Evolutionary conservation across 495 filamentous ascomycete genomes (phyloP).

Genomic region (Cryomyces minteri): DNA sequence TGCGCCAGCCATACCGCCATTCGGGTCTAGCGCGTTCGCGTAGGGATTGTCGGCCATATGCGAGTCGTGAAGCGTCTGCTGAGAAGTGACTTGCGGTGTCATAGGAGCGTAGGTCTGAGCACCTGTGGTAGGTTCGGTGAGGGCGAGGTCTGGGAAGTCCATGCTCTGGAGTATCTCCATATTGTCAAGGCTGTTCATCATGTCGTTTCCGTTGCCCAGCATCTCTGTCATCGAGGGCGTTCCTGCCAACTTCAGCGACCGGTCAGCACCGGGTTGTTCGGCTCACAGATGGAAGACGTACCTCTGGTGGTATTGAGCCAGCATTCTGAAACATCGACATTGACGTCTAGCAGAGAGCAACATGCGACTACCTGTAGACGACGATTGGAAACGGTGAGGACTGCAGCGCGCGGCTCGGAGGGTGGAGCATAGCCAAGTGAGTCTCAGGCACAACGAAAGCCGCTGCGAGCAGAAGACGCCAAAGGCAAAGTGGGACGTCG

Average conservation of each 20-base stretch:
- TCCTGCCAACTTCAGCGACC: background rate
- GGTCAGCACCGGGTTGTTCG: too few species aligned
- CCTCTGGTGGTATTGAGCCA: too few species aligned
- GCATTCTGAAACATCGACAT: too few species aligned
- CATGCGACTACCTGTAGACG: too few species aligned
- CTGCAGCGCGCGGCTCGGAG: too few species aligned
- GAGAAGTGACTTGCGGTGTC: slow-evolving; percentile 3
- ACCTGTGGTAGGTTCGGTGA: background rate
- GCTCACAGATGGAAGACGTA: background rate
- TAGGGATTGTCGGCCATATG: slow-evolving; percentile 10
- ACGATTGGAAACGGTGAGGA: too few species aligned
- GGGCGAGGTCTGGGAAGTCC: background rate
- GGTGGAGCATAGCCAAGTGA: too few species aligned
- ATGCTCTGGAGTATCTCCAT: slow-evolving; percentile 4
- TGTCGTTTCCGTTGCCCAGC: background rate
- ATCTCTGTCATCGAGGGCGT: slow-evolving; percentile 1
- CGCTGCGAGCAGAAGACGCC: too few species aligned
- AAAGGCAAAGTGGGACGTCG: too few species aligned
- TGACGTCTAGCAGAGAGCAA: too few species aligned
- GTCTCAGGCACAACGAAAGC: too few species aligned
- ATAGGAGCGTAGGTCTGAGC: slow-evolving; percentile 1
- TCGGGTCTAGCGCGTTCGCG: slow-evolving; percentile 9
- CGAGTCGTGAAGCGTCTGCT: slow-evolving; percentile 4
- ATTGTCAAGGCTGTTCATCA: slow-evolving; percentile 9
- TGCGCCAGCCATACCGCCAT: slow-evolving; percentile 21